Percentiles rank a stretch among this genome's conserved stretches.
These are phyloP conservation scores for Fusarium secorum DNA, from an alignment of 2,329 filamentous ascomycete species.

Conservation along the genomic window DNA sequence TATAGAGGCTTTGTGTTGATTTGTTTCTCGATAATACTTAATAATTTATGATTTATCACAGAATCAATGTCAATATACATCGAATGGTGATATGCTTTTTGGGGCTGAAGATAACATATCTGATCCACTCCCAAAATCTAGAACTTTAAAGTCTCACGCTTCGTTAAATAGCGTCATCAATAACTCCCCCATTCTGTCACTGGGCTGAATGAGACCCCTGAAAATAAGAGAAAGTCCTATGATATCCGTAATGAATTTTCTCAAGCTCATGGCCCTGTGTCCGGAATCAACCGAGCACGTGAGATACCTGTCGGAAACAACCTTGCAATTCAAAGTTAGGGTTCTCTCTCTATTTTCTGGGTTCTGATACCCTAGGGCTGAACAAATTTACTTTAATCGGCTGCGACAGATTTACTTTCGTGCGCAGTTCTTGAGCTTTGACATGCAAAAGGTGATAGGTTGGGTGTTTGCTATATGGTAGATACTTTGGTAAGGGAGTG, in stretches of 20 bases:
- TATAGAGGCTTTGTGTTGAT: fast-evolving
- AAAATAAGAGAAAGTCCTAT: neutral
- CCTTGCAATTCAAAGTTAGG: no score
- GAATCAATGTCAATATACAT: fast-evolving
- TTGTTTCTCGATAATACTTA: fast-evolving
- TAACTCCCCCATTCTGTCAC: neutral
- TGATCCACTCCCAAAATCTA: neutral
- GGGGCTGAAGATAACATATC: fast-evolving
- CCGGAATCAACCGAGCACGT: neutral
- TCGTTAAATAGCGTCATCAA: neutral
- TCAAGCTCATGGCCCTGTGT: fast-evolving
- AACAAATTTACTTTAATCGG: fast-evolving
- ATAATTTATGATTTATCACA: fast-evolving
- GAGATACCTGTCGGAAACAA: neutral
- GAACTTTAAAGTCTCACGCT: neutral
- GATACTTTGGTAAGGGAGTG: fast-evolving
- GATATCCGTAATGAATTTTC: neutral
- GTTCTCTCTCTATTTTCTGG: neutral
- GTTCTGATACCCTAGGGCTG: neutral
- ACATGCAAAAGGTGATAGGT: neutral
- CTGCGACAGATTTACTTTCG: fast-evolving
- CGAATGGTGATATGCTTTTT: fast-evolving
- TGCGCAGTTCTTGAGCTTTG: fast-evolving
- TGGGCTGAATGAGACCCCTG: neutral
- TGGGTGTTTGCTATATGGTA: fast-evolving